phyloP scores from a whole-genome alignment of 129 eudicot genomes.

The Ambrosia trifida region DNA sequence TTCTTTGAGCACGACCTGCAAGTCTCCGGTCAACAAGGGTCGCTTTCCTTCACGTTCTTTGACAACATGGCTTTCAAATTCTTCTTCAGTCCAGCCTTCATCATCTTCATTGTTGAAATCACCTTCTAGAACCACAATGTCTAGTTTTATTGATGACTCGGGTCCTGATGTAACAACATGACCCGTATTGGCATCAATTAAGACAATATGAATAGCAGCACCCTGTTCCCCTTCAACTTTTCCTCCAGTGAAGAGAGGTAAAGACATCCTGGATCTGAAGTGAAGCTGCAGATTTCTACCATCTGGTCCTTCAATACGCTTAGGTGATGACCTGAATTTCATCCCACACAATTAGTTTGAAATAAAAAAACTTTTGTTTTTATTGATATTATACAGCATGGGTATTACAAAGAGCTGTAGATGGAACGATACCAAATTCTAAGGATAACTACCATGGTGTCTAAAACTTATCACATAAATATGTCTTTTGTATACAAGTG shows the following conservation, averaged over 20 bases:
- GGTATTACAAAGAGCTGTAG: not conserved
- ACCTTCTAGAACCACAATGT: conserved; percentile 84
- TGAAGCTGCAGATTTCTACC: conserved; percentile 81
- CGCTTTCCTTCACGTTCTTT: conserved; percentile 94
- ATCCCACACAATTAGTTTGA: not conserved
- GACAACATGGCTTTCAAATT: conserved; percentile 81
- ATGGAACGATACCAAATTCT: not conserved
- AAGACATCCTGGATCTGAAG: conserved; percentile 68
- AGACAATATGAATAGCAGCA: conserved; percentile 75
- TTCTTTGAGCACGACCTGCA: conserved; percentile 75
- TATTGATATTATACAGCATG: not conserved
- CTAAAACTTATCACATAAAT: conserved; percentile 4
- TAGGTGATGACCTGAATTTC: conserved; percentile 70
- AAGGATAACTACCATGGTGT: not conserved
- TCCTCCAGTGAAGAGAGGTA: conserved; percentile 90
- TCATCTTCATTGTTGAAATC: conserved; percentile 88
- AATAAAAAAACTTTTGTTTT: not conserved
- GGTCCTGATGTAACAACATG: conserved; percentile 73
- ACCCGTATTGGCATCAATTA: conserved; percentile 65
- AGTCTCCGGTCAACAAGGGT: conserved; percentile 75
- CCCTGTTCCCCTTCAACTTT: conserved; percentile 99
- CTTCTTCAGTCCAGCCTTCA: conserved; percentile 83
- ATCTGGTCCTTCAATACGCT: conserved; percentile 81
- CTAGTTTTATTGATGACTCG: conserved; percentile 76
- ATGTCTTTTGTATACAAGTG: not conserved